These are phyloP conservation scores for Cercospora nicotianae DNA, from an alignment of 2,329 filamentous ascomycete species.

Conservation along the genomic window DNA sequence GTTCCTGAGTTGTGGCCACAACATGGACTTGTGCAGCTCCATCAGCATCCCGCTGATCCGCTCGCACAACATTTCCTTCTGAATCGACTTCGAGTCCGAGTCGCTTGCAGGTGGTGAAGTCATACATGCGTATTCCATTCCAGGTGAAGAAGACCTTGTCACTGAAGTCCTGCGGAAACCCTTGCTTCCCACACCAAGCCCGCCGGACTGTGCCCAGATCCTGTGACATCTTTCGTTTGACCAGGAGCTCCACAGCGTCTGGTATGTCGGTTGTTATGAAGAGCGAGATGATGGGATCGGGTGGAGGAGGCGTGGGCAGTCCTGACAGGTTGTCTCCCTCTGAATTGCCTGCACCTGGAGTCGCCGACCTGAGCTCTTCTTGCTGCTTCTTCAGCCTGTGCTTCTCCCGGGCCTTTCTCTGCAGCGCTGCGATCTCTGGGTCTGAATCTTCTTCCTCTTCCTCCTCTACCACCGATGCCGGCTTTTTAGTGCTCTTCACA, in stretches of 20 bases:
- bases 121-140: slow-evolving; percentile 70
- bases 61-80: slow-evolving; percentile 41
- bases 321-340: slow-evolving; percentile 14
- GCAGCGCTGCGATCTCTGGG: slow-evolving; percentile 45
- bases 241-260: slow-evolving; percentile 59
- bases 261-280: slow-evolving; percentile 68
- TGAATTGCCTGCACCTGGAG: slow-evolving; percentile 8
- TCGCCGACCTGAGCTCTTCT: slow-evolving; percentile 17
- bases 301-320: slow-evolving; percentile 25
- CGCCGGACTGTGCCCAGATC: slow-evolving; percentile 65
- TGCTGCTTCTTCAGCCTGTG: slow-evolving; percentile 15
- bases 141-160: slow-evolving; percentile 74
- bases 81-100: slow-evolving; percentile 60
- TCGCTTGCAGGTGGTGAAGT: slow-evolving; percentile 69
- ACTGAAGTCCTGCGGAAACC: slow-evolving; percentile 51
- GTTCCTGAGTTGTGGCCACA: slow-evolving; percentile 71
- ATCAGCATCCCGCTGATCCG: slow-evolving; percentile 50
- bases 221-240: slow-evolving; percentile 67
- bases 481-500: slow-evolving; percentile 1
- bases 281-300: slow-evolving; percentile 60
- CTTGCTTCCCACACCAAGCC: slow-evolving; percentile 68
- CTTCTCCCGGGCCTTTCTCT: slow-evolving; percentile 44
- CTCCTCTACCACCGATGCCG: slow-evolving; percentile 2
- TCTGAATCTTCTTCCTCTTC: slow-evolving; percentile 42
- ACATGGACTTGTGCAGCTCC: slow-evolving; percentile 66